phyloP scores from a whole-genome alignment of 495 filamentous ascomycete species.

The Niebla homalea region DNA sequence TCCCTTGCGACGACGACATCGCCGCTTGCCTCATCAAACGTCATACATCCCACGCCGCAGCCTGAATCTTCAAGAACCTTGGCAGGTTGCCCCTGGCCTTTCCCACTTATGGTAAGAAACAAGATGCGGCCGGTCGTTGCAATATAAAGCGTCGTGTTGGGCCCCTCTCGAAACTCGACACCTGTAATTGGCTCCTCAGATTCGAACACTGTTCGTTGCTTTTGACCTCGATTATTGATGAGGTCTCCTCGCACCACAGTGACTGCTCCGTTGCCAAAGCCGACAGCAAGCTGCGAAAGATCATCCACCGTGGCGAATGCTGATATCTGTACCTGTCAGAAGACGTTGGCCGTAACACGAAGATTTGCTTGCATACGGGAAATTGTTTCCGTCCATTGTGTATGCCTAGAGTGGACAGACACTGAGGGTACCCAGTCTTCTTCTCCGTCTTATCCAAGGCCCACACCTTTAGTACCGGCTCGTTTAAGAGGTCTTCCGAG shows the following conservation, averaged over 20 bases:
- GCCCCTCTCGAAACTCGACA: slow-evolving; percentile 58
- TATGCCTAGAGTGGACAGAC: slow-evolving; percentile 69
- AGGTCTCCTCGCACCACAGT: slow-evolving; percentile 88
- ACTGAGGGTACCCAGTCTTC: slow-evolving; percentile 79
- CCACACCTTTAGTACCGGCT: slow-evolving; percentile 90
- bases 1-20: slow-evolving; percentile 84
- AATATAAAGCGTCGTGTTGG: slow-evolving; percentile 69
- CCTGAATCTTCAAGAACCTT: slow-evolving; percentile 77
- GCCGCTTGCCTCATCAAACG: slow-evolving; percentile 59
- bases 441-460: slow-evolving; percentile 87
- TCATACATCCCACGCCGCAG: slow-evolving; percentile 88
- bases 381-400: slow-evolving; percentile 90
- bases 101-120: slow-evolving; percentile 71
- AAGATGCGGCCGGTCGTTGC: slow-evolving; percentile 82
- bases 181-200: slow-evolving; percentile 94
- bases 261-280: slow-evolving; percentile 91
- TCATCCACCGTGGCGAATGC: slow-evolving; percentile 78
- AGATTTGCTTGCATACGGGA: slow-evolving; percentile 40
- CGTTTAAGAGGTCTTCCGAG: slow-evolving; percentile 71
- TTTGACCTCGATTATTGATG: slow-evolving; percentile 90
- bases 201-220: slow-evolving; percentile 90
- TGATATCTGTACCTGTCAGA: slow-evolving; percentile 52
- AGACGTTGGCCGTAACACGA: background rate
- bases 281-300: slow-evolving; percentile 81
- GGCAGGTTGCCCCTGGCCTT: slow-evolving; percentile 79